Percentiles rank a stretch among this genome's conserved stretches.
Evolutionary conservation across 2,329 filamentous ascomycete genomes (phyloP).

Genomic region (Aspergillus ochraceus): DNA sequence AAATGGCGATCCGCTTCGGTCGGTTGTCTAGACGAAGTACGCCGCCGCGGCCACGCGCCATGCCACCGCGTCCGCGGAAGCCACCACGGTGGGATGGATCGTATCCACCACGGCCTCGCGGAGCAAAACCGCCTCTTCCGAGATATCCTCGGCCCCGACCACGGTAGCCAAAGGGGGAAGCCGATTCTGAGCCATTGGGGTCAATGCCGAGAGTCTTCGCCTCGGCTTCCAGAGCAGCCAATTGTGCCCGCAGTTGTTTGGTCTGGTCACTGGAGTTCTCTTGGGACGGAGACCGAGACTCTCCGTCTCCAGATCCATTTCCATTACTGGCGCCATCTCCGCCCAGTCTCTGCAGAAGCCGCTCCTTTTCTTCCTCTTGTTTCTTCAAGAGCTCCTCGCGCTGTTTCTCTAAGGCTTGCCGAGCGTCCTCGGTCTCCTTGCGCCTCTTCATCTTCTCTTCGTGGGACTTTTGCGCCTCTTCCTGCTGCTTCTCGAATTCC

Average conservation of each 20-base stretch:
- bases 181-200: conserved; percentile 35
- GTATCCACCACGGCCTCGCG: conserved; percentile 43
- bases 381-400: conserved; percentile 51
- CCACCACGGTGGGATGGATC: conserved; percentile 40
- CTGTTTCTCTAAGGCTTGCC: conserved; percentile 55
- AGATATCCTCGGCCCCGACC: conserved; percentile 38
- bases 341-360: conserved; percentile 51
- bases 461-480: conserved; percentile 56
- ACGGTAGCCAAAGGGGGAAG: conserved; percentile 35
- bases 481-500: conserved; percentile 56
- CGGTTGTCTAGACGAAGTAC: conserved; percentile 61
- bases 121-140: conserved; percentile 38
- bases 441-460: conserved; percentile 56
- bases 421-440: conserved; percentile 53
- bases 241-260: conserved; percentile 53
- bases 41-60: conserved; percentile 44
- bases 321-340: conserved; percentile 39
- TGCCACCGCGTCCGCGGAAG: conserved; percentile 45
- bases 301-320: conserved; percentile 23
- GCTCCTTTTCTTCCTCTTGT: conserved; percentile 56
- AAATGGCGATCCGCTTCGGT: conserved; percentile 54
- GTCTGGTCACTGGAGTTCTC: conserved; percentile 49
- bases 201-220: conserved; percentile 56
- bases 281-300: conserved; percentile 25
- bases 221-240: conserved; percentile 57